Evolutionary conservation across 148 eudicot genomes (phyloP).

Genomic region (Rhododendron kiyosumense): DNA sequence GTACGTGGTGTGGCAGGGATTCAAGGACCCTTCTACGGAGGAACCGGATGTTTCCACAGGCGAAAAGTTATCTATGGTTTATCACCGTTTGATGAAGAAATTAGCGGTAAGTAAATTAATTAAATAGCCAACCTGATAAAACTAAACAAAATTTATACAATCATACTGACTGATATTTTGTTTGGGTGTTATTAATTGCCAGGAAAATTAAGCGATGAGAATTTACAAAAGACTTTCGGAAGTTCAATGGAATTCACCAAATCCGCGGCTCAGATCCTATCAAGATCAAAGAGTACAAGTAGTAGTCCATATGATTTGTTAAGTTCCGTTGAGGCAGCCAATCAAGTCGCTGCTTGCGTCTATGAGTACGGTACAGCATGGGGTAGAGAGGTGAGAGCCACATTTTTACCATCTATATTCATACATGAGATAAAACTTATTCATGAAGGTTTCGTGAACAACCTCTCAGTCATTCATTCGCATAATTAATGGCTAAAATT

Average conservation of each 20-base stretch:
- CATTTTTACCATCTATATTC: no score
- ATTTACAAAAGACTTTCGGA: conserved; percentile 21
- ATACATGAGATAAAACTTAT: no score
- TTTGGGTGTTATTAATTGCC: background rate
- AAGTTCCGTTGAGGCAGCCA: background rate
- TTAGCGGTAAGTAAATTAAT: conserved; percentile 4
- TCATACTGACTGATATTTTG: background rate
- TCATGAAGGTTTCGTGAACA: no score
- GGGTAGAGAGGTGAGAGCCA: conserved; percentile 2
- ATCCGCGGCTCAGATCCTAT: conserved; percentile 20
- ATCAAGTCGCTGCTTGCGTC: background rate
- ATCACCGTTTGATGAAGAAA: conserved; percentile 15
- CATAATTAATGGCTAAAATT: no score
- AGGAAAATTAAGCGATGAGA: conserved; percentile 13
- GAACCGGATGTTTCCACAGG: conserved; percentile 35
- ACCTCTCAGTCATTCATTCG: no score
- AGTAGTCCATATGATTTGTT: background rate
- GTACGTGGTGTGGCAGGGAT: conserved; percentile 17
- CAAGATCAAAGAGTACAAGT: background rate
- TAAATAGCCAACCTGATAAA: background rate
- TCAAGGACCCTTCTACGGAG: conserved; percentile 31
- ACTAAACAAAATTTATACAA: no score
- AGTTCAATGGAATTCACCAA: conserved; percentile 11
- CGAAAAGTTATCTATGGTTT: conserved; percentile 35
- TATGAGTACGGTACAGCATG: background rate